These are phyloP conservation scores for Fusarium praegraminearum DNA, from an alignment of 2,329 filamentous ascomycete species.

Conservation along the genomic window DNA sequence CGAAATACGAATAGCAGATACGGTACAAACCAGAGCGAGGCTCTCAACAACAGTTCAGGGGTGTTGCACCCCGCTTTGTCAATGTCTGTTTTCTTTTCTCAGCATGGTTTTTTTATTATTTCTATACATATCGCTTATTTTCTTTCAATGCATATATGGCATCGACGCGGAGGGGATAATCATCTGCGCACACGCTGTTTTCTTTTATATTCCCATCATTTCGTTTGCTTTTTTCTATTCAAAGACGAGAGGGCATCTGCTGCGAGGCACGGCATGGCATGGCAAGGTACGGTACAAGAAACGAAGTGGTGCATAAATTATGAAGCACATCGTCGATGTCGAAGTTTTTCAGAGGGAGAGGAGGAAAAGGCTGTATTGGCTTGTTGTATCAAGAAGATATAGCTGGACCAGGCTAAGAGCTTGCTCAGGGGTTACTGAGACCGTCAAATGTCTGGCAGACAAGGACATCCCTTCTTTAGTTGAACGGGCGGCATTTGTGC, in stretches of 20 bases:
- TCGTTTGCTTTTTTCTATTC: conserved; percentile 28
- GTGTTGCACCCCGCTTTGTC: conserved; percentile 27
- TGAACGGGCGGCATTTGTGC: conserved; percentile 47
- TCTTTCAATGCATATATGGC: conserved; percentile 24
- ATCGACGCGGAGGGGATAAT: conserved; percentile 40
- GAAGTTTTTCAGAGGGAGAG: neutral
- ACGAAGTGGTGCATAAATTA: conserved; percentile 12
- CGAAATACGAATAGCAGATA: conserved; percentile 9
- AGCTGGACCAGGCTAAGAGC: neutral
- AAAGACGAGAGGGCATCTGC: conserved; percentile 43
- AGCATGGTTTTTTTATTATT: conserved; percentile 32
- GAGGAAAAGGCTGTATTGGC: neutral
- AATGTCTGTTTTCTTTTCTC: conserved; percentile 30
- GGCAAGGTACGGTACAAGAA: conserved; percentile 16
- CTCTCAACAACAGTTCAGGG: conserved; percentile 30
- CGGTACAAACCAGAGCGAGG: conserved; percentile 17
- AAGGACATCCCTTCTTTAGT: conserved; percentile 43
- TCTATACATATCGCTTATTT: conserved; percentile 23
- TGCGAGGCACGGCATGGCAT: conserved; percentile 44
- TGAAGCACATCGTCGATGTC: conserved; percentile 3
- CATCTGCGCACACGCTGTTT: conserved; percentile 30
- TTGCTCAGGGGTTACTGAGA: conserved; percentile 5
- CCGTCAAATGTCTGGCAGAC: conserved; percentile 18
- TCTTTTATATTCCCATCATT: conserved; percentile 32
- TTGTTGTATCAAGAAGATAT: neutral